phyloP scores from a whole-genome alignment of 2,329 filamentous ascomycete genomes.

The Aspergillus uvarum region DNA sequence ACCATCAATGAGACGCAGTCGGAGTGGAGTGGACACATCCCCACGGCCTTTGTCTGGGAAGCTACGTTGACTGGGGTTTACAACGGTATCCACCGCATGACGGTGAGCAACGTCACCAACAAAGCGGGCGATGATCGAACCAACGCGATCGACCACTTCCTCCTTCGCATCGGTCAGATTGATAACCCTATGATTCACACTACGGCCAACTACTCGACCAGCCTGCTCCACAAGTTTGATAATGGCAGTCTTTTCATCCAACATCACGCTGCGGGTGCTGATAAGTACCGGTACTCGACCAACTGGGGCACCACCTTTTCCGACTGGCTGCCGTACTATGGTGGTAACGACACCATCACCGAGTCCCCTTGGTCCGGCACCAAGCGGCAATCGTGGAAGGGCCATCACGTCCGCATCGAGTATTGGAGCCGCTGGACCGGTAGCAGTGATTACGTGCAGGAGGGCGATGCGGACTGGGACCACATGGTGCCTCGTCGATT shows the following conservation, averaged over 20 bases:
- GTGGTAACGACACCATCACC: constrained; percentile 50
- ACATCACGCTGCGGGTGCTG: constrained; percentile 62
- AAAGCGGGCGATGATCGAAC: constrained; percentile 45
- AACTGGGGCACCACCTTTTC: constrained; percentile 62
- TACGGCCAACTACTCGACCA: constrained; percentile 57
- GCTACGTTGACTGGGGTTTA: constrained; percentile 55
- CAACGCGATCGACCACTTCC: constrained; percentile 55
- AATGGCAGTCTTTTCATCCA: constrained; percentile 49
- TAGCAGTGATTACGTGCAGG: constrained; percentile 59
- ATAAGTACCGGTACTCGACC: constrained; percentile 60
- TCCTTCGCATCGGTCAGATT: constrained; percentile 57
- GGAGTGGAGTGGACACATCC: constrained; percentile 51
- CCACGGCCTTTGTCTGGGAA: constrained; percentile 54
- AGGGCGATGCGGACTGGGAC: constrained; percentile 53
- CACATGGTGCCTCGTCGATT: constrained; percentile 49
- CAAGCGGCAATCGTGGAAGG: constrained; percentile 56
- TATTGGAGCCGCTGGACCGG: constrained; percentile 62
- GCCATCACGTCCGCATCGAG: constrained; percentile 61
- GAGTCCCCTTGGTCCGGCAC: constrained; percentile 57
- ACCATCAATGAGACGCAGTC: constrained; percentile 24
- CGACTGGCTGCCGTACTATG: constrained; percentile 55
- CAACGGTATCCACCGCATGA: constrained; percentile 60
- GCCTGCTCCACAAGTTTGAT: constrained; percentile 48
- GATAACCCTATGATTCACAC: constrained; percentile 62
- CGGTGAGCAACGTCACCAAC: constrained; percentile 53